Percentiles rank a stretch among this genome's conserved stretches.
phyloP scores from a whole-genome alignment of 2,329 filamentous ascomycete genomes.

The Nemania diffusa region DNA sequence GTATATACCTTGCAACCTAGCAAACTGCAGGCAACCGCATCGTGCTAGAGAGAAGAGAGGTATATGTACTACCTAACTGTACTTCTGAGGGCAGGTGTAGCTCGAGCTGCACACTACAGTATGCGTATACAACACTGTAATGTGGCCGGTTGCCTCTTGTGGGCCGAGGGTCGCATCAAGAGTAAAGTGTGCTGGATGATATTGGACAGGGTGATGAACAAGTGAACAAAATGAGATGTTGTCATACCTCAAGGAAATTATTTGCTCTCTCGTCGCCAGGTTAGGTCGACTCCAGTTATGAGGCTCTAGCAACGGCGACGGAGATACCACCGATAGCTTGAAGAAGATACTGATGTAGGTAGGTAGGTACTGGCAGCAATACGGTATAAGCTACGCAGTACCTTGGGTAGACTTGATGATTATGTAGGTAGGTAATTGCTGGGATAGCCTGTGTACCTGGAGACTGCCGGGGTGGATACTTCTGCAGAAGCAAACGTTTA shows the following conservation, averaged over 20 bases:
- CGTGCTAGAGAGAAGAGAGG: not conserved
- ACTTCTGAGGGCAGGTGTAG: not conserved
- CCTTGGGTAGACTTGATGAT: not conserved
- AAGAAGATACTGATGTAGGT: not conserved
- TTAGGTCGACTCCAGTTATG: not conserved
- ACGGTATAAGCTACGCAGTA: too few relatives aligned
- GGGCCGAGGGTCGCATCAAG: slow-evolving; percentile 1
- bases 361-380: too few relatives aligned
- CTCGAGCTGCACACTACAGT: not conserved
- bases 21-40: not conserved
- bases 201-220: not conserved
- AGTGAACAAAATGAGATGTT: not conserved
- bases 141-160: not conserved
- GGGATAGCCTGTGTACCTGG: not conserved
- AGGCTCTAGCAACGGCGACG: not conserved
- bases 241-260: slow-evolving; percentile 2
- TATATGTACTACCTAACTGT: not conserved
- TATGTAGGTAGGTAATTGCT: not conserved
- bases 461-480: not conserved
- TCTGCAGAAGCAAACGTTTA: not conserved
- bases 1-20: not conserved
- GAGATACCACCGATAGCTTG: not conserved
- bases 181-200: not conserved
- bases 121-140: not conserved
- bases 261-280: not conserved